Percentiles rank a stretch among this genome's conserved stretches.
Conservation (phyloP, 345 rosid genomes). For the Populus euphratica region DNA sequence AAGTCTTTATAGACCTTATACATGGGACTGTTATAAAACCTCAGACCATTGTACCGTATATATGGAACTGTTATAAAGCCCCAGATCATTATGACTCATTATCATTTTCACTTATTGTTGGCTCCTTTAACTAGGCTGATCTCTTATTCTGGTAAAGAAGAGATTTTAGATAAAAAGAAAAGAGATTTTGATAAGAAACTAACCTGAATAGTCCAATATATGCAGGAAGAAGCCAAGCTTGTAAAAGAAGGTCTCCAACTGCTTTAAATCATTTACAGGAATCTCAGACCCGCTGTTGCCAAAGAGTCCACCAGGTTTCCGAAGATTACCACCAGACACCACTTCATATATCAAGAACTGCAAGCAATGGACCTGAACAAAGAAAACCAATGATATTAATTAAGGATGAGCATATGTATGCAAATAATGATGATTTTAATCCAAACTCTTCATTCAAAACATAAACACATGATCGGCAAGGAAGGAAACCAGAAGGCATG, state of each 20-base stretch:
- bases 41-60: not conserved
- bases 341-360: constrained; percentile 95
- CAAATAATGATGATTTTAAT: not conserved
- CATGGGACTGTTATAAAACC: not conserved
- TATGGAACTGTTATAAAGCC: not conserved
- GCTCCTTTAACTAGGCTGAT: not conserved
- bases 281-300: constrained; percentile 97
- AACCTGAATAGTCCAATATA: constrained; percentile 91
- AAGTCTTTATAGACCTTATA: not conserved
- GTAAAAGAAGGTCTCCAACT: constrained; percentile 91
- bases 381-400: constrained; percentile 2
- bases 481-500: not conserved
- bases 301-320: constrained; percentile 98
- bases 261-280: constrained; percentile 89
- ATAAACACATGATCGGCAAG: not conserved
- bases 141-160: not conserved
- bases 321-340: constrained; percentile 97
- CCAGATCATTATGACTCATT: not conserved
- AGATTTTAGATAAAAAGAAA: not conserved
- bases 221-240: constrained; percentile 97
- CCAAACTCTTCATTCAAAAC: not conserved
- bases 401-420: not conserved
- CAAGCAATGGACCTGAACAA: constrained; percentile 84
- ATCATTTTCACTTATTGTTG: not conserved
- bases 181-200: constrained; percentile 13